A percentile compares a stretch with the other conserved stretches of the same genome.
Evolutionary conservation across 768 basidiomycete genomes (phyloP).

Genomic region (Chalciporus chontae): DNA sequence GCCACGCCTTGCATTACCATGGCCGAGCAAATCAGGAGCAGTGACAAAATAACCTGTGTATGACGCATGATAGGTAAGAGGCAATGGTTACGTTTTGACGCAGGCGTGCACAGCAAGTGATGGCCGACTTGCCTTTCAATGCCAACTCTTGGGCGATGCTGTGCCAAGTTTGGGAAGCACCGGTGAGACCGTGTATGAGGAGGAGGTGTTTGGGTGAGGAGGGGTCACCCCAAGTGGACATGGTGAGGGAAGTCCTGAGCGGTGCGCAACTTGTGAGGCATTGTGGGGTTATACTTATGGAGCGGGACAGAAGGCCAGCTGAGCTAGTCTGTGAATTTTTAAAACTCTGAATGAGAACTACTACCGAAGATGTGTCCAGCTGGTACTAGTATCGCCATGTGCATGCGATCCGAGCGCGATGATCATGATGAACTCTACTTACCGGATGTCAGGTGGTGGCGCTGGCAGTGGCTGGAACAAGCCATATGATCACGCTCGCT

Average conservation of each 20-base stretch:
- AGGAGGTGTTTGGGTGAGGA: conserved; percentile 13
- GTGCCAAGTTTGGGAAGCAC: conserved; percentile 14
- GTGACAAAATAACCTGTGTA: conserved; percentile 22
- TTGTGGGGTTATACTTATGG: no score
- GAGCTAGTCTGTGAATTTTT: background rate
- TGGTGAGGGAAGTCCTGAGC: conserved; percentile 1
- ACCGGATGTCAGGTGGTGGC: background rate
- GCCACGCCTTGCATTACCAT: conserved; percentile 7
- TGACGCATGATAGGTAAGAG: background rate
- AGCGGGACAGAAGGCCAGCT: no score
- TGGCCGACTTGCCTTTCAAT: conserved; percentile 11
- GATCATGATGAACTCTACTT: no score
- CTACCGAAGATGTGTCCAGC: no score
- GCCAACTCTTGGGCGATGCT: conserved; percentile 14
- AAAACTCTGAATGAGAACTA: no score
- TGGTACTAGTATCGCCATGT: no score
- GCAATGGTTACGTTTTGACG: background rate
- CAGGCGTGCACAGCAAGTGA: background rate
- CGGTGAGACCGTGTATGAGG: conserved; percentile 19
- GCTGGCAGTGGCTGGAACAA: background rate
- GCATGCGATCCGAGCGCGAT: no score
- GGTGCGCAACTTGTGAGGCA: conserved; percentile 1
- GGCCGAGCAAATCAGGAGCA: conserved; percentile 25
- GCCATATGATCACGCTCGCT: background rate
- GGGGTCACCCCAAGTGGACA: conserved; percentile 19